A percentile compares a stretch with the other conserved stretches of the same genome.
Evolutionary conservation across 371 early-diverging fungal species (phyloP).

Genomic region (Apophysomyces elegans): DNA sequence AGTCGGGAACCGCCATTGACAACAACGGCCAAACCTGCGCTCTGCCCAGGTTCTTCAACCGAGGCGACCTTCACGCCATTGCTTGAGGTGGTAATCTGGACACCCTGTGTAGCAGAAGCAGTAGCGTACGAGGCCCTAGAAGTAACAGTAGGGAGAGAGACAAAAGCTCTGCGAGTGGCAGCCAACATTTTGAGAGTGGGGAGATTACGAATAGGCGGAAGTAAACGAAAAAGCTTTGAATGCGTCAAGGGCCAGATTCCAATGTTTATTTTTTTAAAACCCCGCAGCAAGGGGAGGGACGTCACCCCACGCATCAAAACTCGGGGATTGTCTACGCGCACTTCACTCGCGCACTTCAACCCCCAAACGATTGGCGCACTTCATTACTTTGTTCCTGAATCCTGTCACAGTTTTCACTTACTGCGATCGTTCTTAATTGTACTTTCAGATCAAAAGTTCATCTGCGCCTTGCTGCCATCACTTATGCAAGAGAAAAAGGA

Average conservation of each 20-base stretch:
- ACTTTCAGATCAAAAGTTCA: too few species aligned
- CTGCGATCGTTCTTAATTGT: too few species aligned
- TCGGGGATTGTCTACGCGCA: too few species aligned
- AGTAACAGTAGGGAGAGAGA: slow-evolving; percentile 55
- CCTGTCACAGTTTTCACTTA: too few species aligned
- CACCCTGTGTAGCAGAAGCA: slow-evolving; percentile 46
- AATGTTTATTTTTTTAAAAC: not conserved
- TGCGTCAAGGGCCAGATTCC: slow-evolving; percentile 5
- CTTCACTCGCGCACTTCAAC: too few species aligned
- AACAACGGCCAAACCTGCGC: slow-evolving; percentile 85
- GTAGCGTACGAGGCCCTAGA: slow-evolving; percentile 64
- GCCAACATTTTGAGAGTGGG: slow-evolving; percentile 58
- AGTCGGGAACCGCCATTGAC: slow-evolving; percentile 89
- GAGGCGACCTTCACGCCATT: slow-evolving; percentile 69
- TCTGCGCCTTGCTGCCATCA: too few species aligned
- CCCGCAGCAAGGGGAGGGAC: slow-evolving; percentile 4
- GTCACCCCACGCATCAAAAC: not conserved
- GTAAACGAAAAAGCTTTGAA: slow-evolving; percentile 7
- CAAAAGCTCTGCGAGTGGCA: slow-evolving; percentile 66
- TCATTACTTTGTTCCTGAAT: too few species aligned
- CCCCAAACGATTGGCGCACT: too few species aligned
- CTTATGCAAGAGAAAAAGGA: too few species aligned
- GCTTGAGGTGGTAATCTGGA: slow-evolving; percentile 47
- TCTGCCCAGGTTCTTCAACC: slow-evolving; percentile 66
- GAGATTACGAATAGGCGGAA: slow-evolving; percentile 15